These are phyloP conservation scores for Ogataea glucozyma DNA, from an alignment of 805 yeast genomes.

Conservation along the genomic window DNA sequence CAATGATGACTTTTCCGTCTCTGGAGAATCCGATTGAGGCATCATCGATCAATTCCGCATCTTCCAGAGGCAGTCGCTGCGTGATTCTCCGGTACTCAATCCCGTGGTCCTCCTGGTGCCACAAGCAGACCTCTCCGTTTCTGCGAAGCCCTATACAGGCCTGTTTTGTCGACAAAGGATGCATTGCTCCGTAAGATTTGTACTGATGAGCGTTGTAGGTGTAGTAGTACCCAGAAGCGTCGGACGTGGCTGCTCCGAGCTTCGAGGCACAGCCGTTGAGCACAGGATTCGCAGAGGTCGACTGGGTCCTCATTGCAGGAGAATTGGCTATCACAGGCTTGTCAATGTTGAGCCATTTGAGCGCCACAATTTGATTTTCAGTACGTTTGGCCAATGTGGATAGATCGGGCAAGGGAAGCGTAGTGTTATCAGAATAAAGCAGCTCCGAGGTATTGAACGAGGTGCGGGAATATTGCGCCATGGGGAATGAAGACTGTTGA, in stretches of 20 bases:
- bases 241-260: conserved; percentile 38
- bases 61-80: conserved; percentile 33
- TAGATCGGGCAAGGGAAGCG: conserved; percentile 26
- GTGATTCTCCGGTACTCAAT: conserved; percentile 52
- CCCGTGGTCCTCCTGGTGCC: conserved; percentile 65
- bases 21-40: conserved; percentile 55
- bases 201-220: conserved; percentile 60
- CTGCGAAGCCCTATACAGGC: conserved; percentile 68
- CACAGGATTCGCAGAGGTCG: conserved; percentile 28
- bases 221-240: conserved; percentile 39
- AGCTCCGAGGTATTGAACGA: conserved; percentile 42
- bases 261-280: conserved; percentile 38
- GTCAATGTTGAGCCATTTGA: conserved; percentile 75
- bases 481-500: conserved; percentile 12
- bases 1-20: conserved; percentile 47
- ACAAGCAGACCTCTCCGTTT: conserved; percentile 59
- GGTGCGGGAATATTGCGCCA: conserved; percentile 43
- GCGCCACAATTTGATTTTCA: conserved; percentile 43
- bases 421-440: conserved; percentile 44
- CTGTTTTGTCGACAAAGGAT: conserved; percentile 66
- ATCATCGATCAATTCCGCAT: conserved; percentile 27
- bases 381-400: conserved; percentile 24
- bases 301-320: conserved; percentile 50
- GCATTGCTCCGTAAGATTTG: conserved; percentile 60
- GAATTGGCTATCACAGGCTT: conserved; percentile 60